A percentile compares a stretch with the other conserved stretches of the same genome.
Evolutionary conservation across 139 green algal genomes (phyloP).

Genomic region (Closterium sp.): DNA sequence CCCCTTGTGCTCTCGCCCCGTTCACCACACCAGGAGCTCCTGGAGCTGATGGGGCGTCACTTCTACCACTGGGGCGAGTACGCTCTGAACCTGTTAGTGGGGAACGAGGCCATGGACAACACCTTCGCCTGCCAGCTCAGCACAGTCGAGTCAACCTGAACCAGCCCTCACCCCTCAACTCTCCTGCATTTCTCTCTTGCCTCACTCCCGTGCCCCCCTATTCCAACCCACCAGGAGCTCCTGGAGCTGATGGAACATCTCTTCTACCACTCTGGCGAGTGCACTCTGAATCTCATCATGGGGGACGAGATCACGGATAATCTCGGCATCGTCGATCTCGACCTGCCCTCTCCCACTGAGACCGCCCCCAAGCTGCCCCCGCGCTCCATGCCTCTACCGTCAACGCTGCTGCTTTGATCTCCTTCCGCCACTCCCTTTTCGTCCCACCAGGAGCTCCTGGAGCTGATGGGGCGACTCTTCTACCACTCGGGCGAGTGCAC

Average conservation of each 20-base stretch:
- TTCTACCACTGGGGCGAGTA: constrained; percentile 39
- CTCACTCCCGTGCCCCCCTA: no score
- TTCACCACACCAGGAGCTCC: neutral
- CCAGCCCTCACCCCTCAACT: no score
- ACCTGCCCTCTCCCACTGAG: neutral
- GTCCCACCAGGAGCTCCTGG: neutral
- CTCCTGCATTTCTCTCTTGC: no score
- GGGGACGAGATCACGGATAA: constrained; percentile 10
- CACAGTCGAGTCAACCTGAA: no score
- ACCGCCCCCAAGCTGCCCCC: constrained; percentile 27
- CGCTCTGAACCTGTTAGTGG: constrained; percentile 28
- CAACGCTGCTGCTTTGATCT: no score
- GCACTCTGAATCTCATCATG: constrained; percentile 25
- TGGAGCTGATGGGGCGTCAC: constrained; percentile 2
- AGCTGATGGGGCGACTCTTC: constrained; percentile 10
- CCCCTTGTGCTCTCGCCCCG: neutral
- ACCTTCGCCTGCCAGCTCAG: neutral
- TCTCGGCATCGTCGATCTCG: neutral
- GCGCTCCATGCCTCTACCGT: neutral
- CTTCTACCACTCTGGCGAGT: constrained; percentile 19
- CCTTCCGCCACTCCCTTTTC: neutral
- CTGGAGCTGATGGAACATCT: constrained; percentile 14
- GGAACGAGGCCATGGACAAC: constrained; percentile 12
- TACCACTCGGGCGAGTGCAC: constrained; percentile 31
- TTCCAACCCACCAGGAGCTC: neutral